These are phyloP conservation scores for Domatiomyces globalis DNA, from an alignment of 2,329 filamentous ascomycete species.

Conservation along the genomic window DNA sequence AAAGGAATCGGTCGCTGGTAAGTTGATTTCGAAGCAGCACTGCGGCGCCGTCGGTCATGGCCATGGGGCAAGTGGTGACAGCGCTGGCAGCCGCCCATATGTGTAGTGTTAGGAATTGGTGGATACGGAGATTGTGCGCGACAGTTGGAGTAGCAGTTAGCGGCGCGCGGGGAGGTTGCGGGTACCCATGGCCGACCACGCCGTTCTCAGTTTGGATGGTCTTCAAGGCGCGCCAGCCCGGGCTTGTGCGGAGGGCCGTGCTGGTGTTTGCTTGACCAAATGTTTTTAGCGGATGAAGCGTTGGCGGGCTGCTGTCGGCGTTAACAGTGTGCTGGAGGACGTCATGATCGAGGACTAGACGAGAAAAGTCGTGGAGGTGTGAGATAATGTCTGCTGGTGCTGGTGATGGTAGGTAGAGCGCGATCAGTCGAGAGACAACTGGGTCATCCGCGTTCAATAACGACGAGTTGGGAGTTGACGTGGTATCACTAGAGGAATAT, in stretches of 20 bases:
- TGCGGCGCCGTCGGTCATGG: constrained; percentile 40
- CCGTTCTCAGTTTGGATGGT: constrained; percentile 45
- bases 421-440: constrained; percentile 6
- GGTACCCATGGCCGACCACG: constrained; percentile 46
- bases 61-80: constrained; percentile 50
- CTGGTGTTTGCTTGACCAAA: constrained; percentile 15
- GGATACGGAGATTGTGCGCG: constrained; percentile 37
- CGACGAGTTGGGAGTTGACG: neutral
- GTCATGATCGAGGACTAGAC: constrained; percentile 8
- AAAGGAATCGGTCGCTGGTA: constrained; percentile 3
- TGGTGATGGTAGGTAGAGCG: constrained; percentile 9
- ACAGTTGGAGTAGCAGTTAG: neutral
- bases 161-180: constrained; percentile 3
- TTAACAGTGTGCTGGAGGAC: constrained; percentile 12
- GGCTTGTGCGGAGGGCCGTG: constrained; percentile 31
- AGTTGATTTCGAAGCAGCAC: constrained; percentile 18
- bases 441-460: constrained; percentile 8
- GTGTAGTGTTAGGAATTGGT: constrained; percentile 44
- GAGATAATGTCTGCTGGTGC: constrained; percentile 4
- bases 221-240: constrained; percentile 47
- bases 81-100: constrained; percentile 47
- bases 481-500: constrained; percentile 4
- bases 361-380: constrained; percentile 13
- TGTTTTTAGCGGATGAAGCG: constrained; percentile 11
- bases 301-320: constrained; percentile 12